Conservation (phyloP, 2,329 filamentous ascomycete species). For the Graphilbum sp. region DNA sequence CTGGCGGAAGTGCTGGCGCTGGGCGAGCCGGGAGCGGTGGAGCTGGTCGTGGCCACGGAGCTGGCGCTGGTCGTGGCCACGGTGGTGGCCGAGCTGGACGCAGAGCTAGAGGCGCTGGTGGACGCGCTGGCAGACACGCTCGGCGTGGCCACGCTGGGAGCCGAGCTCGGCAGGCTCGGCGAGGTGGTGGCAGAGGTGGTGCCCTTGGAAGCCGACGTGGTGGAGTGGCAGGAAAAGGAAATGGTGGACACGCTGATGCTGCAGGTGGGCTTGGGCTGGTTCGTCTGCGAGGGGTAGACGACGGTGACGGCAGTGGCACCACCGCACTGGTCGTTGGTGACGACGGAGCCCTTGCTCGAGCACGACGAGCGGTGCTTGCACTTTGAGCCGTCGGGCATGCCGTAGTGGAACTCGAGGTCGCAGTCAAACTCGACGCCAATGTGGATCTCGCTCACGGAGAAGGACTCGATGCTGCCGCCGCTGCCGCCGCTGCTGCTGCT, state of each 20-base stretch:
- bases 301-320: constrained; percentile 72
- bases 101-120: not conserved
- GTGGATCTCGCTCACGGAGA: constrained; percentile 63
- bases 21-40: constrained; percentile 3
- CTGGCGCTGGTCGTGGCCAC: constrained; percentile 9
- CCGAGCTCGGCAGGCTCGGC: constrained; percentile 4
- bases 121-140: not conserved
- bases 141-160: constrained; percentile 9
- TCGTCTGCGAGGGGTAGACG: constrained; percentile 42
- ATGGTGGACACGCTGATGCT: constrained; percentile 59
- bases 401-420: constrained; percentile 72
- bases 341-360: constrained; percentile 46
- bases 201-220: too few species aligned
- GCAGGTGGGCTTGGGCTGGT: constrained; percentile 42
- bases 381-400: constrained; percentile 63
- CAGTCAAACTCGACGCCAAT: constrained; percentile 59
- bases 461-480: constrained; percentile 31
- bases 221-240: constrained; percentile 50
- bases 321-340: constrained; percentile 82
- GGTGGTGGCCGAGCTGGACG: constrained; percentile 4
- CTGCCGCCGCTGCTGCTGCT: constrained; percentile 28
- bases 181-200: constrained; percentile 7
- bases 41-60: constrained; percentile 10
- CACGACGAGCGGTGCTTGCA: constrained; percentile 68
- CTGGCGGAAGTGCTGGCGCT: not conserved